Evolutionary conservation across 108 stramenopile genomes (phyloP), one percentile per base, ranked within the genome.

Genomic region (Pseudonitzschia pungens): DNA sequence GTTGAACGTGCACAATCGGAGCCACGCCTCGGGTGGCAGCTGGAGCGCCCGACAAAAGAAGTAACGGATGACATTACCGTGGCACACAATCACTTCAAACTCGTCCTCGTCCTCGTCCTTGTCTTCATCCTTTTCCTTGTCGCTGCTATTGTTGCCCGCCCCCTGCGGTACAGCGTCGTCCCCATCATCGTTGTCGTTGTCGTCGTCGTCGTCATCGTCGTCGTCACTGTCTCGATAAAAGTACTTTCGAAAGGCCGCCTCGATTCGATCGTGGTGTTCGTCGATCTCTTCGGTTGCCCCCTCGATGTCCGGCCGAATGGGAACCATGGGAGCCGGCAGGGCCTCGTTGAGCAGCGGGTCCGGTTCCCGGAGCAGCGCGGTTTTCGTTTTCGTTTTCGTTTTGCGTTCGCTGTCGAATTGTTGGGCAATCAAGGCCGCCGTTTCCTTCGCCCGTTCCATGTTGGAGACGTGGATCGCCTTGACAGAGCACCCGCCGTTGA

Each of bases 31-130:
- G 0, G 95, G 95, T 56, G 95, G 95, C 6, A 97, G 63, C 75
- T 97, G 97, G 50, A 97, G 72, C 4, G 97, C 97, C 0, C 97
- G 83, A 70, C 93, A 88, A 28, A 95, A 81, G 58, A 96, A 93
- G 81, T 96, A 97, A 16, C 97, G 92, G 78, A 97, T 97, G 0
- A 97, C 91, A 62, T 96, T 97, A 63, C 88, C 97, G 72, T 97
- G 97, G 70, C 97, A 93, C 1, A 97, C 94, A 59, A 97, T 91
- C 54, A 97, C 88, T 74, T 94, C 94, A 73, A 94, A 96, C 72
- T 95, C 92, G 70, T 97, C 87, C 28, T 79, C 64, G 20, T 77
- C 58, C 11, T 76, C 69, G 27, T 71, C 63, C 12, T 59, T 20
- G 52, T 20, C 14, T 53, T 44, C 42, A 6, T 11, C 9, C 11